These are phyloP conservation scores for Craterostigma plantagineum DNA, from an alignment of 257 asterid genomes.

Conservation along the genomic window DNA sequence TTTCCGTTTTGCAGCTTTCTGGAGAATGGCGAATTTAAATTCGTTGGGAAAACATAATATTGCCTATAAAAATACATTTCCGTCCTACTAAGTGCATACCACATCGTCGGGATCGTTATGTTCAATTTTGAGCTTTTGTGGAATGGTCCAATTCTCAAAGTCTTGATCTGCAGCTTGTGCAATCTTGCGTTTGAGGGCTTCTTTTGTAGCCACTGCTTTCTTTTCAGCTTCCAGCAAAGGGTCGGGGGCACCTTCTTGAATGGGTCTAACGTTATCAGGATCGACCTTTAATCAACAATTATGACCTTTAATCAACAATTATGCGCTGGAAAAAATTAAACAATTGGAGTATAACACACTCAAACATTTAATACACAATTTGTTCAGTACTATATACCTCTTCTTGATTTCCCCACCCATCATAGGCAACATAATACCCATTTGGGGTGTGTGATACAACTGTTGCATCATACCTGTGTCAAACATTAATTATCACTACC, in stretches of 20 bases:
- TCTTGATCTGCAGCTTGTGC: conserved; percentile 74
- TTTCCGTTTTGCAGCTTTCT: conserved; percentile 87
- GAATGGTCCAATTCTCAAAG: conserved; percentile 50
- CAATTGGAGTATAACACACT: neutral
- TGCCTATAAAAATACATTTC: neutral
- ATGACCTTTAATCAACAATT: too few relatives aligned
- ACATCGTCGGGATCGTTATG: conserved; percentile 94
- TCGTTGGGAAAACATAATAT: neutral
- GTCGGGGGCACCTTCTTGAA: conserved; percentile 41
- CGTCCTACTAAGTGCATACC: conserved; percentile 30
- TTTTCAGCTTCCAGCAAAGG: conserved; percentile 84
- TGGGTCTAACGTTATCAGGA: conserved; percentile 66
- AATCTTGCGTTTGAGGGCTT: conserved; percentile 86
- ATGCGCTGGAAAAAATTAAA: neutral
- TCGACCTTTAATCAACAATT: conserved; percentile 86
- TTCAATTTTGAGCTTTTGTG: conserved; percentile 72
- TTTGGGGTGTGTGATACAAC: conserved; percentile 63
- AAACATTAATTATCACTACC: conserved; percentile 23
- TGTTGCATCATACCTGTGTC: conserved; percentile 79
- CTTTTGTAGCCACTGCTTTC: conserved; percentile 82
- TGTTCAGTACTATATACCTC: conserved; percentile 65
- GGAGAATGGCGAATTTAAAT: conserved; percentile 7
- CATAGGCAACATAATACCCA: conserved; percentile 62
- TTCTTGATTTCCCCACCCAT: conserved; percentile 92
- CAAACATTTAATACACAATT: neutral